Base-by-base conservation (phyloP, 2,329 filamentous ascomycete species). In the Aureobasidium sp. region DNA sequence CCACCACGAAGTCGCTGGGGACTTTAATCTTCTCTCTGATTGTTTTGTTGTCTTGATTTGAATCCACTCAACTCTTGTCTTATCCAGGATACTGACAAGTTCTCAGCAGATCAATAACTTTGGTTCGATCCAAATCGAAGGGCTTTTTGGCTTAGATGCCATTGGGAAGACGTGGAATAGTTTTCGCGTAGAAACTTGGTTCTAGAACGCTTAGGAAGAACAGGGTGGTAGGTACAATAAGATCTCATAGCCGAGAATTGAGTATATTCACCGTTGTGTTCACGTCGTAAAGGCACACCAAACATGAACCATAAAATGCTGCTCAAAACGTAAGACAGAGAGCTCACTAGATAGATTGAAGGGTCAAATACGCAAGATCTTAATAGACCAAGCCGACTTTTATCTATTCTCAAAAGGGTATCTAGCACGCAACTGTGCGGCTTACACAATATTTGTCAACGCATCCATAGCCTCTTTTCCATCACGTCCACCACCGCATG, bases 21-120 rank as follows among this genome's bases (percentile, higher is more conserved):
- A 66, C 64, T 39, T 29, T 65, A 66, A 66, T 66, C 64, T 66
- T 66, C 64, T 66, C 64, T 66, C 64, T 66, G 64, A 66, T 55
- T 48, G 2, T 30, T 29, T 8, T 16, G 41, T 44, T 14, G 8
- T 48, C 14, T 29, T 30, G 6, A n/a, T 48, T 5, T 29, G 3
- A 30, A 16, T 30, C 1, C 6, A 14, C 21, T 27, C 14, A 2
- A 39, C 41, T 30, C 3, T 37, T 37, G 2, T 30, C 14, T 9
- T 5, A 10, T 8, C 30, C 7, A 16, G 3, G 14, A n/a, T 48
- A 30, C 44, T 48, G 25, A 48, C 27, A 14, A 32, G 25, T 25
- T 2, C 42, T 16, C 27, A 16, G 14, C 14, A 47, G 44, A 27
- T 47, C 13, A 30, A 16, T 7, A 8, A 47, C 13, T 4, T 30